phyloP scores from a whole-genome alignment of 345 rosid species.

The Eucalyptus erythrocorys region DNA sequence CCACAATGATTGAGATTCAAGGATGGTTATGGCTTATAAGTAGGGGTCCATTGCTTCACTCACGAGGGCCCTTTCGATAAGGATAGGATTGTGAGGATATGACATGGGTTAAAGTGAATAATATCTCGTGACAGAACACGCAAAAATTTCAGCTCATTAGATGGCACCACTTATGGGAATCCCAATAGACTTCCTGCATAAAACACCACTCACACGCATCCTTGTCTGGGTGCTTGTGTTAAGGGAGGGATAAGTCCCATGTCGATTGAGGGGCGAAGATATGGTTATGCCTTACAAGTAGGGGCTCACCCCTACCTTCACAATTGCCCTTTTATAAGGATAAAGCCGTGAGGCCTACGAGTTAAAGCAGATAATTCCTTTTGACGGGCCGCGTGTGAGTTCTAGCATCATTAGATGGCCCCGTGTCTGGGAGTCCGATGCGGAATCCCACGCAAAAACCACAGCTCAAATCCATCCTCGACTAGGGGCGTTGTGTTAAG shows the following conservation, averaged over 20 bases:
- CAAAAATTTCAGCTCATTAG: background rate
- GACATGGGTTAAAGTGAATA: accelerated
- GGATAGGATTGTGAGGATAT: background rate
- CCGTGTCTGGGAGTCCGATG: background rate
- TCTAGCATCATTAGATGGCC: background rate
- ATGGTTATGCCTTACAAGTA: background rate
- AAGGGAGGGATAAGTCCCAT: background rate
- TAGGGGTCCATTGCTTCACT: background rate
- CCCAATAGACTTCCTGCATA: background rate
- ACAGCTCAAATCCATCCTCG: background rate
- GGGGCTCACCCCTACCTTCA: background rate
- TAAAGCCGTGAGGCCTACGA: background rate
- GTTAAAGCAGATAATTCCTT: background rate
- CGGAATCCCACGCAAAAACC: background rate
- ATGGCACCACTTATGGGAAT: background rate
- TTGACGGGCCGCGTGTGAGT: background rate
- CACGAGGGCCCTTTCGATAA: accelerated
- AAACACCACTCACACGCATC: accelerated
- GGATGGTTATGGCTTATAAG: background rate
- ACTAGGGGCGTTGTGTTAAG: background rate
- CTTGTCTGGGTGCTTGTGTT: background rate
- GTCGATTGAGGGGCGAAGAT: background rate
- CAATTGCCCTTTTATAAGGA: background rate
- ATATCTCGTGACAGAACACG: accelerated
- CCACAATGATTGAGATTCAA: background rate